Evolutionary conservation across 768 basidiomycete species (phyloP), one percentile per base, ranked within the genome.

Genomic region (Tylopilus balloui): DNA sequence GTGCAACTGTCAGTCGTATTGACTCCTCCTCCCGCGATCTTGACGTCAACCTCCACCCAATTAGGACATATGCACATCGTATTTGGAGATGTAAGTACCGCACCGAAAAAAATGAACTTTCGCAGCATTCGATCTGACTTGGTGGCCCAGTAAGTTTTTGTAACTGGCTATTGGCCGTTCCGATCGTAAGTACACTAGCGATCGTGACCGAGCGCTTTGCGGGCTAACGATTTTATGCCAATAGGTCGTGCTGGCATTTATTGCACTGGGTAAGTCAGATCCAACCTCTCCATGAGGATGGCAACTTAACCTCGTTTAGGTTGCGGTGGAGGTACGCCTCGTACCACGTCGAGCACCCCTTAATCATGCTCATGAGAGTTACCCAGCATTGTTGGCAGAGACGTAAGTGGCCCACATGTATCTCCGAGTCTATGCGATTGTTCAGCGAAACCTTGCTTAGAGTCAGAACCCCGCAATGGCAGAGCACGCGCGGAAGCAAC

Each of bases 31-130:
- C 28, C 11, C 3, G 14, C 38, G n/a, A 48, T 35, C 17, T 44
- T 44, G 48, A 51, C 38, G 39, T 46, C 44, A 44, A 45, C 37
- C 19, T 20, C 34, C 20, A 10, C 56, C 24, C 19, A 23, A 46
- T 45, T 20, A 70, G 69, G 58, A 63, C 63, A 52, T 70, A 70
- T 51, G 69, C 69, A 12, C 63, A 70, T 54, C 69, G 69, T 24
- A 61, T 70, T 51, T 70, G 70, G 70, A 68, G 63, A 55, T 45
- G 69, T 69, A 47, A 55, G 69, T 51, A 17, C 48, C 17, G 2
- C 11, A 11, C 17, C 17, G 9, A 43, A 52, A 14, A 32, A 42
- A 14, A 10, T 12, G 37, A 11, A n/a, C n/a, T n/a, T n/a, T n/a
- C 17, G 9, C 42, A 14, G 10, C 15, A 25, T 21, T 42, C 0